phyloP scores from a whole-genome alignment of 306 rosid genomes.

The Begonia peltatifolia region DNA sequence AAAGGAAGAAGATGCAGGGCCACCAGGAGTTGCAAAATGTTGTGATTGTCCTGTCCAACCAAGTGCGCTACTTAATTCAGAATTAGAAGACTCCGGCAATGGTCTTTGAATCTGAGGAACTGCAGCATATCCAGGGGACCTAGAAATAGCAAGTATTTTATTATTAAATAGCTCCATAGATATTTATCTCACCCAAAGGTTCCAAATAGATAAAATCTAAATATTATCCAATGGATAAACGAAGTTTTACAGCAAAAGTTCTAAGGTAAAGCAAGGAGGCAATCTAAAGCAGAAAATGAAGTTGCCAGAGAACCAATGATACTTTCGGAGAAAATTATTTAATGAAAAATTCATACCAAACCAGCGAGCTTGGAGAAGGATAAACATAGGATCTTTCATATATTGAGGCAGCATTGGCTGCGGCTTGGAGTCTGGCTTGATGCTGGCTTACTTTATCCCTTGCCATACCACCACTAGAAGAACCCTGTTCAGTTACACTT shows the following conservation, averaged over 20 bases:
- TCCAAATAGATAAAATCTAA: too few relatives aligned
- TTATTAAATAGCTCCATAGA: too few relatives aligned
- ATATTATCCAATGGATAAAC: background rate
- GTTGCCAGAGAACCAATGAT: conserved; percentile 2
- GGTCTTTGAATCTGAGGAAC: conserved; percentile 37
- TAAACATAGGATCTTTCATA: conserved; percentile 73
- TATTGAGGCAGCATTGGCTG: conserved; percentile 84
- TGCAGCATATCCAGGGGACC: conserved; percentile 50
- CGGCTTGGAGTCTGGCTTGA: conserved; percentile 86
- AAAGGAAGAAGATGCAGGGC: conserved; percentile 30
- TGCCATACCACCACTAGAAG: conserved; percentile 25
- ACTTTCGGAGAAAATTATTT: background rate
- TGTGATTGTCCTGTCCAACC: conserved; percentile 28
- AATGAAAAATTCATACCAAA: conserved; percentile 39
- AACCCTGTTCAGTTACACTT: conserved; percentile 37
- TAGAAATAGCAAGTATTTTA: conserved; percentile 12
- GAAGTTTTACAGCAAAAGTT: background rate
- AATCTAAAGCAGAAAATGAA: background rate
- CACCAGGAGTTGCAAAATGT: conserved; percentile 30
- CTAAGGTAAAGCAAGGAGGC: background rate
- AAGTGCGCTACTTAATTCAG: conserved; percentile 30
- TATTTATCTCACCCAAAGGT: too few relatives aligned
- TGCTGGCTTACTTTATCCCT: conserved; percentile 49
- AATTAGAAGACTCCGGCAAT: conserved; percentile 16
- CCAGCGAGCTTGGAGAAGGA: conserved; percentile 47